phyloP scores from a whole-genome alignment of 208 protist genomes.

The Wallacemonas sp. region DNA sequence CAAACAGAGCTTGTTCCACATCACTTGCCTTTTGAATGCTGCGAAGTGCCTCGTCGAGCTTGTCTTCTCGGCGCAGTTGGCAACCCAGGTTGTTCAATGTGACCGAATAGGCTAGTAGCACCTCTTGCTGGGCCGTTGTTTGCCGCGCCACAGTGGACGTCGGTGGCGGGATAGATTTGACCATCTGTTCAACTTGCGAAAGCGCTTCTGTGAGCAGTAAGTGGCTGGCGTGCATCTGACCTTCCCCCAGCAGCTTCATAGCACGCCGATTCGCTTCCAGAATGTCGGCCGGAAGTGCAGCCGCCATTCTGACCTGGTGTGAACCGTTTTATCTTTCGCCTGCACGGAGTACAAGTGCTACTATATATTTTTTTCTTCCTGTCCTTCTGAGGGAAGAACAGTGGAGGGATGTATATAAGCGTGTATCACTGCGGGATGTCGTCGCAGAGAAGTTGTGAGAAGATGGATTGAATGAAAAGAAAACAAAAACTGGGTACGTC shows the following conservation, averaged over 20 bases:
- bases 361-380: no score
- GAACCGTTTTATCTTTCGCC: constrained; percentile 9
- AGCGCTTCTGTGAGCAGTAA: constrained; percentile 30
- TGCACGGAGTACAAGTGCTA: no score
- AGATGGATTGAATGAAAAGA: no score
- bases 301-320: no score
- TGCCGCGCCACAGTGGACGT: neutral
- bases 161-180: constrained; percentile 7
- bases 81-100: constrained; percentile 86
- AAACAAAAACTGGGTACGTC: no score
- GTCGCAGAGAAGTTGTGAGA: no score
- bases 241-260: constrained; percentile 53
- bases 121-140: constrained; percentile 23
- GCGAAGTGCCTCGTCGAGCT: constrained; percentile 38
- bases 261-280: constrained; percentile 48
- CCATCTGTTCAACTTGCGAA: constrained; percentile 16
- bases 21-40: constrained; percentile 47
- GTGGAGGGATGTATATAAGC: no score
- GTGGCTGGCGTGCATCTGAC: constrained; percentile 40
- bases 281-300: neutral
- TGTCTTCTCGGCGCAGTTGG: constrained; percentile 55
- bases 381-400: no score
- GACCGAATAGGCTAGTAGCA: constrained; percentile 62
- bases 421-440: no score
- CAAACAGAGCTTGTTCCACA: constrained; percentile 52